Percentiles rank a stretch among this genome's conserved stretches.
Conservation (phyloP, 1,139 yeast genomes). For the Arxiozyma telluris region DNA sequence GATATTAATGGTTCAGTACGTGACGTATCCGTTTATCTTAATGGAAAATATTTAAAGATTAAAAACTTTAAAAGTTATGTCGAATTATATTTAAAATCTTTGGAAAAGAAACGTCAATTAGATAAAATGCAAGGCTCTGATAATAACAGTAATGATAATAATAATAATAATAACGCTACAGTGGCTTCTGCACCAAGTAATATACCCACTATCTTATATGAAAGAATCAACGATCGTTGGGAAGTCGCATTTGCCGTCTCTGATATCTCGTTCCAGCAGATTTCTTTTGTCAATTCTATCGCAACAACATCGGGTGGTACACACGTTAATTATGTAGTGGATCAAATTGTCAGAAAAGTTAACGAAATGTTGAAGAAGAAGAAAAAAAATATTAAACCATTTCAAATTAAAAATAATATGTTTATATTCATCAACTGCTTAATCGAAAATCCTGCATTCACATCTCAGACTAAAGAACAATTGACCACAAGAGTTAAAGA, state of each 20-base stretch:
- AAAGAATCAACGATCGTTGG: conserved; percentile 75
- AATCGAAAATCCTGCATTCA: conserved; percentile 93
- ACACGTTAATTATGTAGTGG: conserved; percentile 80
- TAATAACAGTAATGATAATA: too few relatives aligned
- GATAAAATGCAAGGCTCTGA: conserved; percentile 29
- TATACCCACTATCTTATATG: conserved; percentile 65
- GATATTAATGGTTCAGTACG: conserved; percentile 94
- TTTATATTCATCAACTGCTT: conserved; percentile 85
- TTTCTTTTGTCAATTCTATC: conserved; percentile 93
- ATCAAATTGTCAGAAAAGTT: conserved; percentile 72
- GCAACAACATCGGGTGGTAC: conserved; percentile 98
- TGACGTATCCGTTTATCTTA: conserved; percentile 69
- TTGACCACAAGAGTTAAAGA: conserved; percentile 80
- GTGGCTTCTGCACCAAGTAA: conserved; percentile 33
- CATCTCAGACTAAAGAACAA: conserved; percentile 96
- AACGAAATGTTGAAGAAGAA: conserved; percentile 68
- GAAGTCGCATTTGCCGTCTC: conserved; percentile 93
- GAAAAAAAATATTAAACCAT: conserved; percentile 71
- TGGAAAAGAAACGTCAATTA: conserved; percentile 36
- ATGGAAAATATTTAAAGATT: conserved; percentile 63
- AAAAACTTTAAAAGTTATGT: conserved; percentile 78
- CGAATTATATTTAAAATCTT: conserved; percentile 78
- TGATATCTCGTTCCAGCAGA: conserved; percentile 84
- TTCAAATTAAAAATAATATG: conserved; percentile 84
- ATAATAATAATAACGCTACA: not conserved